phyloP scores from a whole-genome alignment of 305 asterid species.

The Plantago rigida region DNA sequence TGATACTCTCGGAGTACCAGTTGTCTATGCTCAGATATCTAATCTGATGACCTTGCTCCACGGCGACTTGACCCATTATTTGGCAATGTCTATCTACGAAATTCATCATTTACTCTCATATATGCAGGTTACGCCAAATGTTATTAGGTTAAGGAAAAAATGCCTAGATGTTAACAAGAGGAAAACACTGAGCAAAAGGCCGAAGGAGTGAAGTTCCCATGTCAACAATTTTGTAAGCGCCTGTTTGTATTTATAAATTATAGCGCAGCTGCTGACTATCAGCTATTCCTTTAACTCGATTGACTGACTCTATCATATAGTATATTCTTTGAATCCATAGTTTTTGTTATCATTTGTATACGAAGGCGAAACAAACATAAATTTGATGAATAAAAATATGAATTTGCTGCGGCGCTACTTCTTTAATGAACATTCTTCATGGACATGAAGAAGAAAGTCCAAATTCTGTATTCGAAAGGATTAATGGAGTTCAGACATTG shows the following conservation, averaged over 20 bases:
- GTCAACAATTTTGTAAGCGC: slow-evolving; percentile 30
- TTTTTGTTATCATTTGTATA: too few relatives aligned
- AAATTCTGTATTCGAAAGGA: too few relatives aligned
- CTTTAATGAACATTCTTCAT: too few relatives aligned
- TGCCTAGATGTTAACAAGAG: slow-evolving; percentile 77
- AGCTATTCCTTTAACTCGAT: not conserved
- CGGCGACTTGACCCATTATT: not conserved
- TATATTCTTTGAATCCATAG: too few relatives aligned
- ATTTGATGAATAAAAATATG: too few relatives aligned
- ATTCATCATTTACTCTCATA: not conserved
- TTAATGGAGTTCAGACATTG: too few relatives aligned
- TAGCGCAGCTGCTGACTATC: not conserved
- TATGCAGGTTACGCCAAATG: slow-evolving; percentile 83
- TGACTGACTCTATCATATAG: too few relatives aligned
- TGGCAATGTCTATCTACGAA: not conserved
- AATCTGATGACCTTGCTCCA: too few relatives aligned
- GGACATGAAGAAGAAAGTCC: too few relatives aligned
- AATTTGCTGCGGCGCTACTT: too few relatives aligned
- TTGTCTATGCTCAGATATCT: not conserved
- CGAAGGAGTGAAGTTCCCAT: slow-evolving; percentile 46
- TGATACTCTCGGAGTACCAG: not conserved
- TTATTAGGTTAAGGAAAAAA: slow-evolving; percentile 76
- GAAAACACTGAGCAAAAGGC: slow-evolving; percentile 71
- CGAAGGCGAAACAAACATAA: too few relatives aligned
- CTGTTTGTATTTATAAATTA: not conserved